Evolutionary conservation across 148 eudicot genomes (phyloP).

Genomic region (Agrostemma githago): DNA sequence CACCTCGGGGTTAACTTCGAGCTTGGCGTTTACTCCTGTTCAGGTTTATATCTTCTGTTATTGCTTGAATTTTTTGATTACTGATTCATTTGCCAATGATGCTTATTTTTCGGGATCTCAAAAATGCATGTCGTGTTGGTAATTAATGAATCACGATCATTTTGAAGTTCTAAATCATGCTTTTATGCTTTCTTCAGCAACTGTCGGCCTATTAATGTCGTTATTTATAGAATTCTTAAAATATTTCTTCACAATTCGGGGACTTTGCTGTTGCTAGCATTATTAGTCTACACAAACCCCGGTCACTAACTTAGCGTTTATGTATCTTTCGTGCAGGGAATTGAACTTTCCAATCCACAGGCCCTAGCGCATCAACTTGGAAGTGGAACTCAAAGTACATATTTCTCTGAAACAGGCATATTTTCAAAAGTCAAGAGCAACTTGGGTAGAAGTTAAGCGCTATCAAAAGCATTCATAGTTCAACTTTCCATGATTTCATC

Average conservation of each 20-base stretch:
- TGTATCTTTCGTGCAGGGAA: slow-evolving; percentile 49
- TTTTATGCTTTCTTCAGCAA: not conserved
- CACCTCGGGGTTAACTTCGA: slow-evolving; percentile 93
- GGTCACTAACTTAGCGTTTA: slow-evolving; percentile 13
- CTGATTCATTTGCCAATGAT: not conserved
- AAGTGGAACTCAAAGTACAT: slow-evolving; percentile 93
- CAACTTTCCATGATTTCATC: not conserved
- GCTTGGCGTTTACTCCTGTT: slow-evolving; percentile 98
- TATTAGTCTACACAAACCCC: too few species aligned
- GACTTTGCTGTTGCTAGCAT: not conserved
- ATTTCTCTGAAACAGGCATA: slow-evolving; percentile 92
- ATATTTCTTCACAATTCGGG: not conserved
- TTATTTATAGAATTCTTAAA: not conserved
- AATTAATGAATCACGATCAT: not conserved
- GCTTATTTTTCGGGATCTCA: not conserved
- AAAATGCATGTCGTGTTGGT: not conserved
- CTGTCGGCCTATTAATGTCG: not conserved
- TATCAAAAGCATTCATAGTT: not conserved
- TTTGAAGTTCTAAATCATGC: not conserved
- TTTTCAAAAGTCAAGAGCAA: slow-evolving; percentile 84
- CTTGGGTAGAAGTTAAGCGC: slow-evolving; percentile 35
- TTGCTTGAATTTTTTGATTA: not conserved
- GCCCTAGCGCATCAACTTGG: slow-evolving; percentile 90
- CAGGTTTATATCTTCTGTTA: slow-evolving; percentile 51
- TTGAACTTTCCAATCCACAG: slow-evolving; percentile 92